Evolutionary conservation across 2,329 filamentous ascomycete species (phyloP).

Genomic region (Colletotrichum sp.): DNA sequence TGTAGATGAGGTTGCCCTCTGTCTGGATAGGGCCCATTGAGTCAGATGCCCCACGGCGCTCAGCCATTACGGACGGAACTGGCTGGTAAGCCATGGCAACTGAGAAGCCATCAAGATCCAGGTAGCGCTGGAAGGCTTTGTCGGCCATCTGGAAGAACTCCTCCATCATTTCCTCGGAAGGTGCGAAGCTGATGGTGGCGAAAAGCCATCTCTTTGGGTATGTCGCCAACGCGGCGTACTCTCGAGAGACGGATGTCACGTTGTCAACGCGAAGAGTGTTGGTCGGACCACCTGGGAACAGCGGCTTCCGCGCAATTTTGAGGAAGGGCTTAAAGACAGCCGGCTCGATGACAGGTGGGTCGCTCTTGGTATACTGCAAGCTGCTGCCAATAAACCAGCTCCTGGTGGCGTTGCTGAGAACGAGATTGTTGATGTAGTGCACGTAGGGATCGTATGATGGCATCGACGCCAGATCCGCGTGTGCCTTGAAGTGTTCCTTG

Average conservation of each 20-base stretch:
- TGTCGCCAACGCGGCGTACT: background rate
- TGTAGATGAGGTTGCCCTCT: background rate
- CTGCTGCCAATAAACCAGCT: conserved; percentile 2
- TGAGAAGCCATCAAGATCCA: background rate
- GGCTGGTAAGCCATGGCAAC: conserved; percentile 2
- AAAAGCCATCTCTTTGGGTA: background rate
- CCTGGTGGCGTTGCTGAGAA: background rate
- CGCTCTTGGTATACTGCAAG: conserved; percentile 3
- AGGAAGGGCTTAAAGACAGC: background rate
- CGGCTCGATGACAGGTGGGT: background rate
- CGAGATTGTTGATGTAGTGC: conserved; percentile 5
- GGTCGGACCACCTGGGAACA: background rate
- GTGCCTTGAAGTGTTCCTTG: background rate
- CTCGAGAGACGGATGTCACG: background rate
- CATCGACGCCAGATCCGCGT: background rate
- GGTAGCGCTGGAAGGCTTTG: background rate
- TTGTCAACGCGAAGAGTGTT: conserved; percentile 2
- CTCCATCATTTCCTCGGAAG: background rate
- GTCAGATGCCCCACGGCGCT: background rate
- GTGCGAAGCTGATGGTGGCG: background rate
- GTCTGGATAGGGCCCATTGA: background rate
- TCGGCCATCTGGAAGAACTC: background rate
- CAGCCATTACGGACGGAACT: background rate
- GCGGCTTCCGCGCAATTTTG: background rate
- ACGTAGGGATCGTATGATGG: background rate